Evolutionary conservation across 1,284 basidiomycete genomes (phyloP), one percentile per base, ranked within the genome.

Genomic region (Neolentinus lepideus): DNA sequence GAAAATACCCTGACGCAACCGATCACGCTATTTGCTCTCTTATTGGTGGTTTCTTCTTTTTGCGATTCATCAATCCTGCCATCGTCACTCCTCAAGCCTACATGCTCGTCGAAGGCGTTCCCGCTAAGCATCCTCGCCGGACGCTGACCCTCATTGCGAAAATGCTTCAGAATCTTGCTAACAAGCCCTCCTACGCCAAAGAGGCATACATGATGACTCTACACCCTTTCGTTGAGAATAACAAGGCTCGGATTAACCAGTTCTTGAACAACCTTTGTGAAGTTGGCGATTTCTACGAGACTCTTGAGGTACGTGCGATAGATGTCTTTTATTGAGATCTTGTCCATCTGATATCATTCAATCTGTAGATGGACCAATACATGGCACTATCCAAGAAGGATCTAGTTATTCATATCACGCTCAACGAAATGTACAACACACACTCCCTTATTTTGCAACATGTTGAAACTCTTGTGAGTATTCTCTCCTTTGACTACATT

Each of bases 341-440:
- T 24, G 19, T 6, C 24, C 38, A 43, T 43, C 38, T 43, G 16
- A 43, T n/a, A 6, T 43, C n/a, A n/a, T 26, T 8, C 14, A 25
- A 33, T 35, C 27, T 4, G 0, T 61, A 96, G 92, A 94, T 98
- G 87, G 96, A 99, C 72, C 97, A 99, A 78, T 99, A 99, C 72
- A 98, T 99, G 94, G 96, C 97, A 12, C 76, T 99, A 57, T 98
- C 95, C 57, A 99, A 99, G 80, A 98, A 98, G 74, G 96, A 99
- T 69, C 78, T 98, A 59, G 86, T 91, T 77, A 98, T 99, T 73
- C 90, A 93, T 71, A 99, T 99, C 68, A 98, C 97, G n/a, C 77
- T 99, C 69, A 99, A 99, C 69, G 97, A 99, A 78, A 68, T 99
- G 75, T 98, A 98, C 74, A 97, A 97, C 73, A 98, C 95, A 2